Evolutionary conservation across 805 yeast species (phyloP).

Genomic region (Monosporozyma yasuniensis): DNA sequence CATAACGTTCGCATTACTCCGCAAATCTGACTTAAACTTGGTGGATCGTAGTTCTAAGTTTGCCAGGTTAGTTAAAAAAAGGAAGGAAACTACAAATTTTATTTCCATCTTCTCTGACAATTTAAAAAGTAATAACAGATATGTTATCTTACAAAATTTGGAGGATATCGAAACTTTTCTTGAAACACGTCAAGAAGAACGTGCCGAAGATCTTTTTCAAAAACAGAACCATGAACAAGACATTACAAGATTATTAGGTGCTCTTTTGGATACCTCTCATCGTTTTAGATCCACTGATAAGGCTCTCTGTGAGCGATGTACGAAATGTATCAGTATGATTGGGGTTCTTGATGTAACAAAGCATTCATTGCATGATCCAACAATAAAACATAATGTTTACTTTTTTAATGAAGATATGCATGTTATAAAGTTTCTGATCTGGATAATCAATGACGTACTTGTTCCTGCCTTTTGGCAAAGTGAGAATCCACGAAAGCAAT

Average conservation of each 20-base stretch:
- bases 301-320: slow-evolving; percentile 49
- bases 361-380: slow-evolving; percentile 33
- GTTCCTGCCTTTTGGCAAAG: slow-evolving; percentile 86
- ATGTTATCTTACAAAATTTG: slow-evolving; percentile 65
- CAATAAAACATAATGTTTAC: slow-evolving; percentile 39
- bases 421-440: slow-evolving; percentile 51
- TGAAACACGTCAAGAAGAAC: slow-evolving; percentile 38
- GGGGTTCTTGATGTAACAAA: slow-evolving; percentile 68
- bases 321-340: slow-evolving; percentile 61
- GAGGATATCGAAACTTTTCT: slow-evolving; percentile 52
- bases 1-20: slow-evolving; percentile 64
- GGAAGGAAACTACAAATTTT: slow-evolving; percentile 17
- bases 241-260: slow-evolving; percentile 41
- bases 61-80: slow-evolving; percentile 37
- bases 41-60: slow-evolving; percentile 45
- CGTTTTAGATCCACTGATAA: slow-evolving; percentile 42
- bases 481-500: slow-evolving; percentile 74
- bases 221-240: slow-evolving; percentile 22
- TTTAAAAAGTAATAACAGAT: slow-evolving; percentile 29
- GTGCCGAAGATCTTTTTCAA: slow-evolving; percentile 35
- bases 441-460: slow-evolving; percentile 58
- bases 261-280: slow-evolving; percentile 48
- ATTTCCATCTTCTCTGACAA: slow-evolving; percentile 22
- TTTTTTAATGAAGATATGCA: slow-evolving; percentile 59
- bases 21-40: slow-evolving; percentile 44